phyloP scores from a whole-genome alignment of 2,329 filamentous ascomycete genomes.

The Colletotrichum costaricense region DNA sequence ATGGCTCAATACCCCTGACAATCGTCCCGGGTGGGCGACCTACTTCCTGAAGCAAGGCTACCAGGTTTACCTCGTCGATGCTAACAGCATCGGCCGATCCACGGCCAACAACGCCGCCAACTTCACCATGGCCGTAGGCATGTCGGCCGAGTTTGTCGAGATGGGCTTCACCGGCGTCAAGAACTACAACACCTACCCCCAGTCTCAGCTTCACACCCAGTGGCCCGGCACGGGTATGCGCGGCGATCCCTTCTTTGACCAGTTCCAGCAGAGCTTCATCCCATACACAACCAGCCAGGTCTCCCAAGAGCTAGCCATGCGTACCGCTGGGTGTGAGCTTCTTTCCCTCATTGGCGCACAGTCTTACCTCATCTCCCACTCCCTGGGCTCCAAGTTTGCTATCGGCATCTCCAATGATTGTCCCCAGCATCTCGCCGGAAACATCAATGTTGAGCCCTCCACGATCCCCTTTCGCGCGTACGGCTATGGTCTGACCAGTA shows the following conservation, averaged over 20 bases:
- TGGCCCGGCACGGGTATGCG: conserved; percentile 45
- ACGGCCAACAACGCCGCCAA: conserved; percentile 42
- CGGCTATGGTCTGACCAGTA: conserved; percentile 35
- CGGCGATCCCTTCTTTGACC: conserved; percentile 59
- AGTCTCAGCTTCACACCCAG: conserved; percentile 46
- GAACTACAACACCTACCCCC: conserved; percentile 43
- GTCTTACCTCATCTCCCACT: conserved; percentile 46
- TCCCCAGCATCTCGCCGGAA: conserved; percentile 42
- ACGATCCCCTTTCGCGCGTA: conserved; percentile 43
- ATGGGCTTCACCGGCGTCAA: conserved; percentile 42
- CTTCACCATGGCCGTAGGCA: conserved; percentile 41
- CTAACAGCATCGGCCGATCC: conserved; percentile 48
- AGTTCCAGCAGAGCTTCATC: conserved; percentile 56
- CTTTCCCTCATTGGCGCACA: conserved; percentile 39
- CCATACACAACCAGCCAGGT: conserved; percentile 43
- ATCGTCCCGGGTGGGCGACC: conserved; percentile 53
- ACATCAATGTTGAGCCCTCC: conserved; percentile 46
- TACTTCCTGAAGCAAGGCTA: conserved; percentile 54
- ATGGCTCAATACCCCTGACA: conserved; percentile 53
- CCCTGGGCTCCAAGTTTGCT: conserved; percentile 42
- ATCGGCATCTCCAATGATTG: conserved; percentile 46
- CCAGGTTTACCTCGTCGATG: conserved; percentile 53
- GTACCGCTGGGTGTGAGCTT: conserved; percentile 39
- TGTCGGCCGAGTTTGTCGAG: conserved; percentile 41
- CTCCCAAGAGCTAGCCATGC: conserved; percentile 39